Base-by-base conservation (phyloP, 805 yeast genomes). In the Zygosaccharomyces rouxii region DNA sequence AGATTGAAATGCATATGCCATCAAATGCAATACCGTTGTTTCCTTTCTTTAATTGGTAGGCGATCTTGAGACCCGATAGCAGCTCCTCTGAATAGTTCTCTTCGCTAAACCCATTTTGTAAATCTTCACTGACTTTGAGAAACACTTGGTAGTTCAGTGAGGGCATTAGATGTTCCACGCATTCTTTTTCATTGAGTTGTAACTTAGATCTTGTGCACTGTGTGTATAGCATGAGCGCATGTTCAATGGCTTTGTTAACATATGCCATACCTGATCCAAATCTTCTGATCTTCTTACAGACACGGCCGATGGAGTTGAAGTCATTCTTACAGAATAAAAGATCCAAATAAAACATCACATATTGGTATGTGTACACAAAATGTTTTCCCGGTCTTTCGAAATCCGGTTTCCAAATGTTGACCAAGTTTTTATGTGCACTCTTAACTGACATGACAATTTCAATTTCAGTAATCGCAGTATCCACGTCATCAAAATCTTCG, bases 401-500 rank as follows among this genome's bases (percentile, higher is more conserved):
- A 42, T 89, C 96, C 0, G 97, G 95, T 57, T 89, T 89, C 98
- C 99, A 94, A 49, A 94, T 86, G 55, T 80, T 84, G 1, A 90
- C 80, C 33, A 94, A 74, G 9, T 84, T 80, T 59, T 89, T 86
- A 38, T 81, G 79, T 2, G 79, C 75, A 0, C 89, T 73, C 55
- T 82, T 86, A 42, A 88, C 64, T 6, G 86, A 75, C 45, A 90
- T 77, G 14, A 89, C 69, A 0, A 72, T 61, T 1, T 78, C 71
- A 78, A 92, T 79, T 54, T 85, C 88, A 10, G 76, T 76, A 40
- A 74, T 71, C 0, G 97, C 94, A 0, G 69, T 72, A 2, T 68
- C 66, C 6, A 68, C 53, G 48, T 86, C 81, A 1, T 73, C 65
- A 35, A 79, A 73, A 3, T 81, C 84, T 1, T 80, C 79, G 45